Conservation (phyloP, 2,329 filamentous ascomycete species). For the Teratosphaeria pseudoeucalypti region DNA sequence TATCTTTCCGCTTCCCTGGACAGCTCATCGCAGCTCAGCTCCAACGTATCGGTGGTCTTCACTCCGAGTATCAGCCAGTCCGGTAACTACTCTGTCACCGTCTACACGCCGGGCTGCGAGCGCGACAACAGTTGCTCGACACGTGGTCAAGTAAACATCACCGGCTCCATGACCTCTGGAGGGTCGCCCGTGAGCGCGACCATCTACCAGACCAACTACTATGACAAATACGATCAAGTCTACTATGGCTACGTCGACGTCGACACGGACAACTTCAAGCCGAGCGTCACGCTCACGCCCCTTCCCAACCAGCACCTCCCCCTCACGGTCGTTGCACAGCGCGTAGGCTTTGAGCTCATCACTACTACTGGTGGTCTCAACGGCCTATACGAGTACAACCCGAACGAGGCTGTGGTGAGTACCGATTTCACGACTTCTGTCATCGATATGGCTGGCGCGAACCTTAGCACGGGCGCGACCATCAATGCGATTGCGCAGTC, state of each 20-base stretch:
- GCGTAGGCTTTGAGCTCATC: slow-evolving; percentile 66
- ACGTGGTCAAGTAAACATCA: slow-evolving; percentile 75
- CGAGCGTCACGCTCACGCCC: slow-evolving; percentile 68
- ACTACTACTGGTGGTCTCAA: slow-evolving; percentile 73
- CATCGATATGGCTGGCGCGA: slow-evolving; percentile 65
- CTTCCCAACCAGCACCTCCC: slow-evolving; percentile 51
- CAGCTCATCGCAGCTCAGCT: slow-evolving; percentile 28
- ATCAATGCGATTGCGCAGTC: slow-evolving; percentile 59
- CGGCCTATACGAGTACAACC: slow-evolving; percentile 81
- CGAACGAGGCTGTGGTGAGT: slow-evolving; percentile 48
- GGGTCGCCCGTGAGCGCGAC: slow-evolving; percentile 45
- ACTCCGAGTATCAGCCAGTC: slow-evolving; percentile 75
- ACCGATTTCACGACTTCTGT: slow-evolving; percentile 60
- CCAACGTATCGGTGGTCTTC: slow-evolving; percentile 62
- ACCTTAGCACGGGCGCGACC: slow-evolving; percentile 55
- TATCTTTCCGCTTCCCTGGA: slow-evolving; percentile 65
- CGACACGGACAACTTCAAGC: slow-evolving; percentile 61
- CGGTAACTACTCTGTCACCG: slow-evolving; percentile 80
- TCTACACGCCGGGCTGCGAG: slow-evolving; percentile 86
- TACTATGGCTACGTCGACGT: slow-evolving; percentile 79
- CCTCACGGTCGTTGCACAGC: slow-evolving; percentile 79
- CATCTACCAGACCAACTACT: slow-evolving; percentile 85
- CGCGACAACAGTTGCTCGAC: slow-evolving; percentile 66
- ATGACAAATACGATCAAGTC: slow-evolving; percentile 91
- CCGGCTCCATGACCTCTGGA: slow-evolving; percentile 51